These are phyloP conservation scores for Coniophora puteana DNA, from an alignment of 1,284 basidiomycete species.

Conservation along the genomic window DNA sequence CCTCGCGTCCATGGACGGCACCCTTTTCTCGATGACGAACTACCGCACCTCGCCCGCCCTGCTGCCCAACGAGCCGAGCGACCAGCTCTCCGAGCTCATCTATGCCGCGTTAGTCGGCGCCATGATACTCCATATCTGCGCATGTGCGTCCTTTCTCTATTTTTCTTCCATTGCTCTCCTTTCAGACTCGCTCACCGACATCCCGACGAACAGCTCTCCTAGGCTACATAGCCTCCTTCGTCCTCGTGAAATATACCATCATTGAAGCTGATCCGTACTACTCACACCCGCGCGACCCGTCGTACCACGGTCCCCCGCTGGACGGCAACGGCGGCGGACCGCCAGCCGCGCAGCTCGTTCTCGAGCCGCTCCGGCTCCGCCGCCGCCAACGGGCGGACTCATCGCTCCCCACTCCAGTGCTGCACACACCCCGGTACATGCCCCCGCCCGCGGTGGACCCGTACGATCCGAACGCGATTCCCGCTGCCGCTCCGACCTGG, in stretches of 20 bases:
- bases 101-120: constrained; percentile 26
- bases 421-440: no score
- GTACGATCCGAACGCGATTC: background rate
- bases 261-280: constrained; percentile 12
- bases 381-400: background rate
- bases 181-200: no score
- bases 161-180: background rate
- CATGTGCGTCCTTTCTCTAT: constrained; percentile 15
- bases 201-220: constrained; percentile 18
- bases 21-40: constrained; percentile 27
- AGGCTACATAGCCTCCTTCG: constrained; percentile 25
- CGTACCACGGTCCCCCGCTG: no score
- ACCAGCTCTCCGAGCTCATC: constrained; percentile 16
- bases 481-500: background rate
- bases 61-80: constrained; percentile 18
- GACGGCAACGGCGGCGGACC: constrained; percentile 11
- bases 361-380: constrained; percentile 14
- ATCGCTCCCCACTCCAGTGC: constrained; percentile 4
- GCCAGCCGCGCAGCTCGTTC: constrained; percentile 13
- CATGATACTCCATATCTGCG: constrained; percentile 27
- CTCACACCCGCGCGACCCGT: no score
- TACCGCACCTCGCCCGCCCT: no score
- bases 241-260: constrained; percentile 21
- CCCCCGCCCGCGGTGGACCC: background rate
- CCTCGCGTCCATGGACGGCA: constrained; percentile 23